Evolutionary conservation across 164 flowering plant species (phyloP).

Genomic region (Echeveria elegans): DNA sequence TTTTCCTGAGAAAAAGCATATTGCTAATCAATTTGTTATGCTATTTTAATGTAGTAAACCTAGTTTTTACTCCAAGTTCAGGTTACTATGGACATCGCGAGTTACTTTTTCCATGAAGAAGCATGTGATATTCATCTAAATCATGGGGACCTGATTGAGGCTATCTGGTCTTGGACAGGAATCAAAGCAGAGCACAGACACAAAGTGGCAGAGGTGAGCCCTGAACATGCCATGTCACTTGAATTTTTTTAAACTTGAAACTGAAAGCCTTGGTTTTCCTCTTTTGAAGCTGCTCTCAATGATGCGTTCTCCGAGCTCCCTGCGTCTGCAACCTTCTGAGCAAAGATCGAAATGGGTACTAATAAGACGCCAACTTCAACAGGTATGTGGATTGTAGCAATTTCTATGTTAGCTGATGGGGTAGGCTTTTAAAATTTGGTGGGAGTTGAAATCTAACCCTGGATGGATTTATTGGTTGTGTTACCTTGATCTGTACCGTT

Average conservation of each 20-base stretch:
- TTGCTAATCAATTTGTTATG: background rate
- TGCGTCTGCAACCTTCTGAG: constrained; percentile 75
- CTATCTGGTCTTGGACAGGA: constrained; percentile 92
- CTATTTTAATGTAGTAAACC: background rate
- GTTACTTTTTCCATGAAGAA: constrained; percentile 36
- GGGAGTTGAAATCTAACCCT: background rate
- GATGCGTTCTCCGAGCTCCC: constrained; percentile 58
- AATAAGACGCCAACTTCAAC: constrained; percentile 79
- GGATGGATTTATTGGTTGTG: background rate
- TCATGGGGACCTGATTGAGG: constrained; percentile 70
- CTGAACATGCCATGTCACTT: background rate
- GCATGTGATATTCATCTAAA: constrained; percentile 77
- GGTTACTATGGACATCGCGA: constrained; percentile 67
- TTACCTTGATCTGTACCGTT: background rate
- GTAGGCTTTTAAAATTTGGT: too few species aligned
- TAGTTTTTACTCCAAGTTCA: constrained; percentile 16
- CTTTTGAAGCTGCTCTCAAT: constrained; percentile 65
- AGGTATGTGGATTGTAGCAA: constrained; percentile 58
- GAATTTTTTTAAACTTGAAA: background rate
- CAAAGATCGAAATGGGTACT: constrained; percentile 78
- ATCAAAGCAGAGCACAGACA: constrained; percentile 58
- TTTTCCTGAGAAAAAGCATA: background rate
- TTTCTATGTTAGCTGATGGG: too few species aligned
- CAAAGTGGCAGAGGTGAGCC: constrained; percentile 79
- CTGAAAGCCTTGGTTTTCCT: constrained; percentile 11